Conservation (phyloP, 2,329 filamentous ascomycete genomes). For the Fusarium sp. region DNA sequence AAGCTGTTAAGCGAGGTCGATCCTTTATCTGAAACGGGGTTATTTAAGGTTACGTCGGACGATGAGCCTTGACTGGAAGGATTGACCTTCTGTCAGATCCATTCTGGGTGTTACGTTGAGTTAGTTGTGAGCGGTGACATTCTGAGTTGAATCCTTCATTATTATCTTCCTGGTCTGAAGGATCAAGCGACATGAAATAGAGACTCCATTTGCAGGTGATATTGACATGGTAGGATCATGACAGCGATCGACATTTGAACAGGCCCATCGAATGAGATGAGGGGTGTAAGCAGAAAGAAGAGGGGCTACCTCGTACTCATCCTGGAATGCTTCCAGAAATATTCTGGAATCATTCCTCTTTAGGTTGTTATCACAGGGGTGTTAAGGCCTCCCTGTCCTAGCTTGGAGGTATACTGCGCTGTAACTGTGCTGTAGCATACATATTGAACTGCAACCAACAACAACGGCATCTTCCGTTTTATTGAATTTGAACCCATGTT, state of each 20-base stretch:
- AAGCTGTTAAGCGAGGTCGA: constrained; percentile 30
- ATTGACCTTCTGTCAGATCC: neutral
- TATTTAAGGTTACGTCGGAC: constrained; percentile 27
- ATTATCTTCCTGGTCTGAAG: neutral
- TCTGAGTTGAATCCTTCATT: neutral
- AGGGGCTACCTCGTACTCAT: constrained; percentile 15
- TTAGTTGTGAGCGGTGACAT: constrained; percentile 1
- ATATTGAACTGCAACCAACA: neutral
- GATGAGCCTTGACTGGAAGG: constrained; percentile 20
- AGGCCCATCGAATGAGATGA: neutral
- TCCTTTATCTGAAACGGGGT: constrained; percentile 38
- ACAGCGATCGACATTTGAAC: constrained; percentile 15
- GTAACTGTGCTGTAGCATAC: neutral
- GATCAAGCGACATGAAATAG: constrained; percentile 7
- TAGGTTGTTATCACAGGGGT: constrained; percentile 20
- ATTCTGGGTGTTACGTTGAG: neutral
- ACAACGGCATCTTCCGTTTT: neutral
- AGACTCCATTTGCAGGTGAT: neutral
- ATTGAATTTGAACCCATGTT: neutral
- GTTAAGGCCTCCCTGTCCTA: neutral
- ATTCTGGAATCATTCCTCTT: constrained; percentile 43
- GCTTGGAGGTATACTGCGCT: constrained; percentile 17
- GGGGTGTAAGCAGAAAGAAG: neutral
- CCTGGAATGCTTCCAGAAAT: constrained; percentile 40
- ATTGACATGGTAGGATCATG: constrained; percentile 5